These are phyloP conservation scores for Brassica rapa DNA, from an alignment of 345 rosid genomes.

Conservation along the genomic window DNA sequence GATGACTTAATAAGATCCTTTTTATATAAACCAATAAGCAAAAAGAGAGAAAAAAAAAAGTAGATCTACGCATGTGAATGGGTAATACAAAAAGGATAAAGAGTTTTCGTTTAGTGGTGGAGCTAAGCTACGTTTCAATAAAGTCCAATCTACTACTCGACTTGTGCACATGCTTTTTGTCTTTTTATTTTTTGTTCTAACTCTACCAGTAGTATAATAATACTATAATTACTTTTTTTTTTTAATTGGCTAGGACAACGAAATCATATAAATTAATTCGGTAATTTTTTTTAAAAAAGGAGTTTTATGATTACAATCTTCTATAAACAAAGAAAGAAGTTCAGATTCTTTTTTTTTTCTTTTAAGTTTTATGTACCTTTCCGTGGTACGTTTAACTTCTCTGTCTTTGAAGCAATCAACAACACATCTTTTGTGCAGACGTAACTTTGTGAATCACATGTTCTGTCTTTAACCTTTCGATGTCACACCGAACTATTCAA, in stretches of 20 bases:
- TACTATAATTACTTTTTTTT: background rate
- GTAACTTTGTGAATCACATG: constrained; percentile 9
- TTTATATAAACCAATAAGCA: background rate
- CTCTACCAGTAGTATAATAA: background rate
- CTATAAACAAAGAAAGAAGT: constrained; percentile 2
- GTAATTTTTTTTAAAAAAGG: background rate
- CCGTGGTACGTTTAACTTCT: constrained; percentile 39
- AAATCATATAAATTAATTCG: background rate
- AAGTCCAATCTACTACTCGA: constrained; percentile 28
- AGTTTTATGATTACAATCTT: background rate
- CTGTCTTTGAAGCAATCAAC: constrained; percentile 3
- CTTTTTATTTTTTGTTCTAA: background rate
- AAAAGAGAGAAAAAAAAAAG: background rate
- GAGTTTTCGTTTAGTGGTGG: constrained; percentile 27
- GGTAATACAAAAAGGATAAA: constrained; percentile 20
- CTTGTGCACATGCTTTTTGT: constrained; percentile 5
- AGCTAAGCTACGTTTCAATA: constrained; percentile 29
- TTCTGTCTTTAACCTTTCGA: background rate
- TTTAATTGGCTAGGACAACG: background rate
- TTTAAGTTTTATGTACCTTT: constrained; percentile 27
- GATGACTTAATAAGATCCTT: too few species aligned
- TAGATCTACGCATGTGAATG: constrained; percentile 39
- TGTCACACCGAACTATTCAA: background rate
- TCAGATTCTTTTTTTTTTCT: background rate
- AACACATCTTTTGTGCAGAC: constrained; percentile 31